Evolutionary conservation across 2,329 filamentous ascomycete species (phyloP).

Genomic region (Pseudogymnoascus sp.): DNA sequence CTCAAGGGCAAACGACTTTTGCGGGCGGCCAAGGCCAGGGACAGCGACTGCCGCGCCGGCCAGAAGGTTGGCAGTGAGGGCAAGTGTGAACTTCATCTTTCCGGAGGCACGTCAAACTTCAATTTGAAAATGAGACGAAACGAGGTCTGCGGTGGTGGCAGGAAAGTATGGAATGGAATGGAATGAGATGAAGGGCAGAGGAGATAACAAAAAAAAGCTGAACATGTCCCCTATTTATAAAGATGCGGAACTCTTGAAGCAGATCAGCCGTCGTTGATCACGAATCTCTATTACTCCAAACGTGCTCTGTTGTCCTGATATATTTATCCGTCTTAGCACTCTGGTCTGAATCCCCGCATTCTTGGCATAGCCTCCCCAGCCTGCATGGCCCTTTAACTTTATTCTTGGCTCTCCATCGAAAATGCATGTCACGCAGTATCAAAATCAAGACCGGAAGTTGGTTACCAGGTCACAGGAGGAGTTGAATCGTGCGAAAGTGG

Average conservation of each 20-base stretch:
- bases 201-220: background rate
- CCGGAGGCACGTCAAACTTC: background rate
- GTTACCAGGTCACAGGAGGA: background rate
- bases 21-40: background rate
- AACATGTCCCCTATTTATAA: background rate
- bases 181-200: background rate
- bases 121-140: background rate
- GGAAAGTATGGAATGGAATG: background rate
- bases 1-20: background rate
- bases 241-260: background rate
- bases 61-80: background rate
- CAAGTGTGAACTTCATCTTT: background rate
- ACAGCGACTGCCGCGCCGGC: background rate
- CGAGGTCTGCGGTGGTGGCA: background rate
- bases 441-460: background rate
- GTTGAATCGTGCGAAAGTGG: background rate
- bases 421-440: background rate
- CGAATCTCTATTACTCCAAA: background rate
- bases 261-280: background rate
- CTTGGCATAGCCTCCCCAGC: background rate
- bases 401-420: background rate
- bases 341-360: background rate
- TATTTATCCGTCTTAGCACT: constrained; percentile 2
- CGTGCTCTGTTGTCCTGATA: background rate
- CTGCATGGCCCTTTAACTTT: background rate